phyloP scores from a whole-genome alignment of 2,329 filamentous ascomycete species.

The Paradendryphiella salina region DNA sequence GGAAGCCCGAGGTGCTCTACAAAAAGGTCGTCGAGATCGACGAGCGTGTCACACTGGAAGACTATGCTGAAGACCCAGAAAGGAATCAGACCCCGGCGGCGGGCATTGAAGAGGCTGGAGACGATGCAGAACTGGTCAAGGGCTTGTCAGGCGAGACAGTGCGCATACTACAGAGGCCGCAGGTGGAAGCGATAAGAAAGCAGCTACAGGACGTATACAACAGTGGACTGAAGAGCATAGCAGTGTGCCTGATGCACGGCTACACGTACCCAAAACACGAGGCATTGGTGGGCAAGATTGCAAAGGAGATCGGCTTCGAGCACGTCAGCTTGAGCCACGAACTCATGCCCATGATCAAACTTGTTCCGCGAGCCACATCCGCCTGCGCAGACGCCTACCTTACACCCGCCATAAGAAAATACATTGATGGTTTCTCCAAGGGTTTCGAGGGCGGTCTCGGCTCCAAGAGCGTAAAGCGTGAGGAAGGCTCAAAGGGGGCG shows the following conservation, averaged over 20 bases:
- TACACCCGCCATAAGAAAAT: conserved; percentile 77
- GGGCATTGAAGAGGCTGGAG: conserved; percentile 52
- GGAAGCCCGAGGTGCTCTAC: conserved; percentile 85
- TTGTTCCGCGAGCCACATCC: conserved; percentile 74
- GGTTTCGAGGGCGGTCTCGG: conserved; percentile 83
- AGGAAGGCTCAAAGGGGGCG: conserved; percentile 67
- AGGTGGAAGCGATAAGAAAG: conserved; percentile 58
- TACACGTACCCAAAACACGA: conserved; percentile 92
- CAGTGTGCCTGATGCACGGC: conserved; percentile 88
- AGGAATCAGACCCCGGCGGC: conserved; percentile 61
- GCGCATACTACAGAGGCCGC: conserved; percentile 66
- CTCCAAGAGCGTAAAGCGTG: conserved; percentile 70
- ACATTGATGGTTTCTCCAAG: conserved; percentile 74
- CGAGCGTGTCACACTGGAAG: conserved; percentile 86
- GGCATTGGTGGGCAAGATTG: conserved; percentile 72
- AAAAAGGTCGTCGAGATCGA: conserved; percentile 85
- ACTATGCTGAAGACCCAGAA: conserved; percentile 85
- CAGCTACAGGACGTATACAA: conserved; percentile 70
- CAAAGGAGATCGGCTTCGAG: conserved; percentile 76
- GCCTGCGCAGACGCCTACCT: conserved; percentile 80
- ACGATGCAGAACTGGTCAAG: conserved; percentile 63
- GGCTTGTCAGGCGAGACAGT: conserved; percentile 76
- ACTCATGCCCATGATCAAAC: conserved; percentile 86
- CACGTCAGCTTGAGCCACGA: conserved; percentile 82
- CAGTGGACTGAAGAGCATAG: conserved; percentile 75